phyloP scores from a whole-genome alignment of 805 yeast species.

The Yarrowia sp. region DNA sequence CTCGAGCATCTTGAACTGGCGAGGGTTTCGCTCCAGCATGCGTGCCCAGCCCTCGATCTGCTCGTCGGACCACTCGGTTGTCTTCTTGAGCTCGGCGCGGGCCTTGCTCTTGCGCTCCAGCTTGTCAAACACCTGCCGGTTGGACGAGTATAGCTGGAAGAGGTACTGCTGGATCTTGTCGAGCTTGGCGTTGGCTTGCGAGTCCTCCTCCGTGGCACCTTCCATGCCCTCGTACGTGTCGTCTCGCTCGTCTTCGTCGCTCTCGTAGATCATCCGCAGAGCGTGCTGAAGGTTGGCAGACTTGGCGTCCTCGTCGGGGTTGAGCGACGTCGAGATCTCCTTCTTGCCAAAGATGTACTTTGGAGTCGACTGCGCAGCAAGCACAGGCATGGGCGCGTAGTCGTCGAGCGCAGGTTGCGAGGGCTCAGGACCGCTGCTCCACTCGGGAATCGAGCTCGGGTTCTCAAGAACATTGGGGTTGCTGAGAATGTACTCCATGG shows the following conservation, averaged over 20 bases:
- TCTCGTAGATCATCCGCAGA: slow-evolving; percentile 56
- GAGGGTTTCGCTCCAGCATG: slow-evolving; percentile 66
- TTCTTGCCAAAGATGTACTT: slow-evolving; percentile 32
- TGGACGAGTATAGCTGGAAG: slow-evolving; percentile 54
- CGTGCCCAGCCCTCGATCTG: slow-evolving; percentile 93
- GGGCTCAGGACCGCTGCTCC: not conserved
- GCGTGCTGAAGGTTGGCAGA: slow-evolving; percentile 30
- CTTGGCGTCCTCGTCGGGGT: slow-evolving; percentile 29
- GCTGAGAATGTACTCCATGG: slow-evolving; percentile 62
- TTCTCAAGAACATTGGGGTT: slow-evolving; percentile 48
- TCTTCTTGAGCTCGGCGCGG: slow-evolving; percentile 52
- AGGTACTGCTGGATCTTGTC: slow-evolving; percentile 54
- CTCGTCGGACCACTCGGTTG: slow-evolving; percentile 76
- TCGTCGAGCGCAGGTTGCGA: not conserved
- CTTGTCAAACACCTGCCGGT: slow-evolving; percentile 50
- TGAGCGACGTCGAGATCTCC: slow-evolving; percentile 34
- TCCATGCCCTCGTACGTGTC: slow-evolving; percentile 47
- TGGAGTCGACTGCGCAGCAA: slow-evolving; percentile 29
- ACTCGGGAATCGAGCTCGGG: slow-evolving; percentile 22
- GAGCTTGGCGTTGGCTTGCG: slow-evolving; percentile 37
- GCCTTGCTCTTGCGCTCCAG: slow-evolving; percentile 49
- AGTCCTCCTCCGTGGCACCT: slow-evolving; percentile 35
- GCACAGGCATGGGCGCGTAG: not conserved
- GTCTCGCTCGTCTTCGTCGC: slow-evolving; percentile 84
- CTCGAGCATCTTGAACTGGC: slow-evolving; percentile 38